These are phyloP conservation scores for Nigrospora oryzae DNA, from an alignment of 2,329 filamentous ascomycete species.

Conservation along the genomic window DNA sequence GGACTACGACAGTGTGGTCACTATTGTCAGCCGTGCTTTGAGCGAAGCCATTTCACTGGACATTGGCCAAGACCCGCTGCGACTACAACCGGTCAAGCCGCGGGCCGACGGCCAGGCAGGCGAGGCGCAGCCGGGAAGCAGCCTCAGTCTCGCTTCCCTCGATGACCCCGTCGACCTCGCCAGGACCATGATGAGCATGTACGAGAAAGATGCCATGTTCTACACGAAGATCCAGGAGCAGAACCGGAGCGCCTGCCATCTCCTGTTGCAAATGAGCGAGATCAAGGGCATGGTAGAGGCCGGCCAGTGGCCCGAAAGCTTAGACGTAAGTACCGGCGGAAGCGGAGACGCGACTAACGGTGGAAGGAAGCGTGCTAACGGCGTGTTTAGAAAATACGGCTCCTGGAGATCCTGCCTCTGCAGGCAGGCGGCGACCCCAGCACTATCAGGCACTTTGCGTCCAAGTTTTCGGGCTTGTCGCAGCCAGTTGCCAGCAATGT, in stretches of 20 bases:
- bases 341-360: background rate
- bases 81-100: conserved; percentile 72
- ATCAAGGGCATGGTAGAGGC: conserved; percentile 49
- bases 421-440: conserved; percentile 66
- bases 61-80: conserved; percentile 71
- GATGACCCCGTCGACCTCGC: conserved; percentile 54
- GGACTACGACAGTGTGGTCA: conserved; percentile 90
- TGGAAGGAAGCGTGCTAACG: conserved; percentile 4
- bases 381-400: conserved; percentile 56
- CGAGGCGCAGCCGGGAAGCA: conserved; percentile 38
- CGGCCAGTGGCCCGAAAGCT: conserved; percentile 46
- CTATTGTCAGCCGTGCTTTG: conserved; percentile 80
- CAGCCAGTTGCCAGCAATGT: conserved; percentile 81
- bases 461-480: conserved; percentile 70
- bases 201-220: conserved; percentile 53
- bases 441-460: conserved; percentile 70
- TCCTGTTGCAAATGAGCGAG: conserved; percentile 51
- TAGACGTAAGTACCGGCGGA: conserved; percentile 43
- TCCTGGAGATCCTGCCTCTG: conserved; percentile 72
- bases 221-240: conserved; percentile 47
- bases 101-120: conserved; percentile 36
- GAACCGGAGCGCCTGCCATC: conserved; percentile 47
- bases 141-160: conserved; percentile 51
- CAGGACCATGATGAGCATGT: conserved; percentile 54
- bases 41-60: conserved; percentile 85